phyloP scores from a whole-genome alignment of 768 basidiomycete genomes.

The Hericium coralloides region DNA sequence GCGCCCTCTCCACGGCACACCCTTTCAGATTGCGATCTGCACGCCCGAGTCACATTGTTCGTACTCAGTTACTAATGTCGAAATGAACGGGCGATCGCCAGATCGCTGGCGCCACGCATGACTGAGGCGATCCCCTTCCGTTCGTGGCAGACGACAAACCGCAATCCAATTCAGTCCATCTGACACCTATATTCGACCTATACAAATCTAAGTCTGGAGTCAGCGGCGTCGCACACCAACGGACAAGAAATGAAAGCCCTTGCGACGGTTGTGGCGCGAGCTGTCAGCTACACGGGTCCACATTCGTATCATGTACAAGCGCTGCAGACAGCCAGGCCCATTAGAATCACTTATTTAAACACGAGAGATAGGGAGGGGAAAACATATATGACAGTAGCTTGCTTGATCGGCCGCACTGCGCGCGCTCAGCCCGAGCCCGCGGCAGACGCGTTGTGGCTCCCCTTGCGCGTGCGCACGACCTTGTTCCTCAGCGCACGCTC shows the following conservation, averaged over 20 bases:
- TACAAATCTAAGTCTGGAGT: not conserved
- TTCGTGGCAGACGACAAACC: too few species aligned
- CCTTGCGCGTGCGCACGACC: slow-evolving; percentile 63
- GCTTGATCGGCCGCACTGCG: not conserved
- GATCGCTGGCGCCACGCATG: too few species aligned
- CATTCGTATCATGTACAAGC: not conserved
- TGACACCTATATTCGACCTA: too few species aligned
- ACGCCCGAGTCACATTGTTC: too few species aligned
- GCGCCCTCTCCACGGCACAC: too few species aligned
- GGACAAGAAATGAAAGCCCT: not conserved
- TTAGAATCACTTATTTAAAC: not conserved
- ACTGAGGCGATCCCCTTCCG: too few species aligned
- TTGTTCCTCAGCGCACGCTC: slow-evolving; percentile 79
- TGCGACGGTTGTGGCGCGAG: not conserved
- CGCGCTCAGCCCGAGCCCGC: not conserved
- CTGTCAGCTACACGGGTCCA: not conserved
- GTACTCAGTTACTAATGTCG: too few species aligned
- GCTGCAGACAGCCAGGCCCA: not conserved
- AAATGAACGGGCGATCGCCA: too few species aligned
- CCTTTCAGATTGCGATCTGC: too few species aligned
- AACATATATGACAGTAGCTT: not conserved
- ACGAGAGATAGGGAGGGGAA: not conserved
- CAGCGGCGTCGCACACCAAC: not conserved
- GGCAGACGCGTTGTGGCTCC: not conserved
- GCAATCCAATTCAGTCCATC: too few species aligned